Percentiles rank a stretch among this genome's conserved stretches.
phyloP scores from a whole-genome alignment of 169 alveolate genomes.

The Cryptosporidium parvum region DNA sequence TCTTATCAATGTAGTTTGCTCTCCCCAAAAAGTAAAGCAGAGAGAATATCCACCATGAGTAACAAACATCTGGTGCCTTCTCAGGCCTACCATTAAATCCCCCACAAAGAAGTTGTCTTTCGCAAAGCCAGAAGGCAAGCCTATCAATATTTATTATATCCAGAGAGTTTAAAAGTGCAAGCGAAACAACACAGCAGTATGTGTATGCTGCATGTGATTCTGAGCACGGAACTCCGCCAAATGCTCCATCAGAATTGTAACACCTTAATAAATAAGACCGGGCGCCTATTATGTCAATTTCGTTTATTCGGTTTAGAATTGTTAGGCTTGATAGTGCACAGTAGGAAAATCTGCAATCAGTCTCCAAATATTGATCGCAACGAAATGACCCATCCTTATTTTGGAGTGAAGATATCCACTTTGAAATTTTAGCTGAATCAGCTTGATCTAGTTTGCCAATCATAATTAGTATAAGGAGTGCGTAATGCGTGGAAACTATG shows the following conservation, averaged over 20 bases:
- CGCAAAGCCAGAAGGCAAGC: constrained; percentile 88
- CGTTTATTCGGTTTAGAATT: constrained; percentile 85
- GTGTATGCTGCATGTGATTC: constrained; percentile 97
- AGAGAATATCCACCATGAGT: constrained; percentile 97
- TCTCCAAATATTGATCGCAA: constrained; percentile 94
- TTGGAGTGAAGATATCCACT: constrained; percentile 87
- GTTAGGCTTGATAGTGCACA: constrained; percentile 92
- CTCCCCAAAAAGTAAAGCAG: constrained; percentile 86
- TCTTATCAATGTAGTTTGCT: constrained; percentile 82
- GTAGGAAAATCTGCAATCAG: constrained; percentile 93
- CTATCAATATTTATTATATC: constrained; percentile 85
- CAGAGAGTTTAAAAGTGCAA: constrained; percentile 84
- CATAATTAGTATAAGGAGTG: constrained; percentile 85
- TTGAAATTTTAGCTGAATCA: constrained; percentile 83
- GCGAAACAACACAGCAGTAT: constrained; percentile 93
- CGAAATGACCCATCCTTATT: constrained; percentile 94
- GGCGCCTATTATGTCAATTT: constrained; percentile 86
- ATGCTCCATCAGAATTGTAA: constrained; percentile 94
- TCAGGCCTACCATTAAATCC: constrained; percentile 98
- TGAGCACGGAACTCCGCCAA: constrained; percentile 94
- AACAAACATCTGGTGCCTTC: constrained; percentile 96
- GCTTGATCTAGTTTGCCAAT: constrained; percentile 83
- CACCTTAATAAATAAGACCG: constrained; percentile 89
- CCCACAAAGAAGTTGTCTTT: constrained; percentile 93
- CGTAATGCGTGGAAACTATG: constrained; percentile 89